Conservation (phyloP, 257 asterid genomes). For the Ehretia macrophylla region DNA sequence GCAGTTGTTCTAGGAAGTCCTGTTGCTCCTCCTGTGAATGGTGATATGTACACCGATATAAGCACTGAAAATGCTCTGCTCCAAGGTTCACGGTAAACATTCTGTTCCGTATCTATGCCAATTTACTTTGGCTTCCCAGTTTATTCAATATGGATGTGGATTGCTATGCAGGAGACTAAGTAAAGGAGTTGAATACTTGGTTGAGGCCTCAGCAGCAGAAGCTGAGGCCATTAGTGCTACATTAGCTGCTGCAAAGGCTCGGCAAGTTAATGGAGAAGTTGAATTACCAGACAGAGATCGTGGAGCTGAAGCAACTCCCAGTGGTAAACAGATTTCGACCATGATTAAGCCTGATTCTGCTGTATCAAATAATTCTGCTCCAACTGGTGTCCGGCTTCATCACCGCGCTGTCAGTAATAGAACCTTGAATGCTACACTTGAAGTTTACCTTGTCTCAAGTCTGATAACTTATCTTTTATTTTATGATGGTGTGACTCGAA, state of each 20-base stretch:
- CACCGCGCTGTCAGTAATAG: constrained; percentile 89
- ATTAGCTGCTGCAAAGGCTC: constrained; percentile 98
- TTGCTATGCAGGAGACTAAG: constrained; percentile 52
- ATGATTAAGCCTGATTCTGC: constrained; percentile 84
- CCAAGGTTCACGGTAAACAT: constrained; percentile 71
- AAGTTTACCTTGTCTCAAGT: background rate
- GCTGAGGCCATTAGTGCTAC: constrained; percentile 97
- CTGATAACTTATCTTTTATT: constrained; percentile 9
- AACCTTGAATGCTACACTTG: background rate
- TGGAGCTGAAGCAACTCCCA: constrained; percentile 95
- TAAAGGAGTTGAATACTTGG: constrained; percentile 93
- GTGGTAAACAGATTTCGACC: constrained; percentile 73
- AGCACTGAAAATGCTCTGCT: constrained; percentile 87
- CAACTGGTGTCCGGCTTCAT: constrained; percentile 97
- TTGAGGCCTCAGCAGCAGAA: constrained; percentile 98
- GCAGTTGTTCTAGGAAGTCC: constrained; percentile 88
- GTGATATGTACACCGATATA: constrained; percentile 85
- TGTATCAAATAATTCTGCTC: constrained; percentile 53
- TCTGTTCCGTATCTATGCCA: background rate
- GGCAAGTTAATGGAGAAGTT: constrained; percentile 89
- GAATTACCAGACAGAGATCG: constrained; percentile 93
- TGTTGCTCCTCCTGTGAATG: constrained; percentile 90
- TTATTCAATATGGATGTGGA: background rate
- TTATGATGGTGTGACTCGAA: constrained; percentile 15
- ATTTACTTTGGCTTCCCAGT: background rate